These are phyloP conservation scores for Puccinia coronata DNA, from an alignment of 1,284 basidiomycete genomes.

Conservation along the genomic window DNA sequence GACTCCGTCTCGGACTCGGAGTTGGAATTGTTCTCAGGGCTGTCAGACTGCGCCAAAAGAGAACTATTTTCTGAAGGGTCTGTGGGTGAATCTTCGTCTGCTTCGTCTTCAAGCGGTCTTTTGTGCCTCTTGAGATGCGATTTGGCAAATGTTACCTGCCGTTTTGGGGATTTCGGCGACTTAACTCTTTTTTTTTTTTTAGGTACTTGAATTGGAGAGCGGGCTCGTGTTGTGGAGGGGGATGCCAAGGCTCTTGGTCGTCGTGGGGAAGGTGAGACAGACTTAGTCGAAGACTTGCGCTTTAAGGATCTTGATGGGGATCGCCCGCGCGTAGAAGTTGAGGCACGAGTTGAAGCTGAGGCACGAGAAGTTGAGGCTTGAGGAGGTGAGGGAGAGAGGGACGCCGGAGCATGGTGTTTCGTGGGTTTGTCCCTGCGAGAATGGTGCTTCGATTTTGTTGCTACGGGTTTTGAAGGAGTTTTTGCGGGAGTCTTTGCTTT, in stretches of 20 bases:
- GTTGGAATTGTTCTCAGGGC: not conserved
- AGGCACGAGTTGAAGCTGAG: not conserved
- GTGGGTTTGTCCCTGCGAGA: not conserved
- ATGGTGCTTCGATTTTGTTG: no score
- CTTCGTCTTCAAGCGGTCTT: not conserved
- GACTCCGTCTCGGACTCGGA: not conserved
- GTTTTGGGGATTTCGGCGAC: not conserved
- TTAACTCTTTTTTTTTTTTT: not conserved
- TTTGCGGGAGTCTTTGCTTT: not conserved
- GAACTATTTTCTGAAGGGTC: not conserved
- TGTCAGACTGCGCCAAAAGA: not conserved
- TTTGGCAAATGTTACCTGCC: not conserved
- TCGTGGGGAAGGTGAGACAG: not conserved
- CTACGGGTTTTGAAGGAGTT: not conserved
- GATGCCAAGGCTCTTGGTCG: not conserved
- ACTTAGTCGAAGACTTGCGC: not conserved
- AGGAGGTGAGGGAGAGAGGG: not conserved
- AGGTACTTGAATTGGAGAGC: not conserved
- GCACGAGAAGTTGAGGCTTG: not conserved
- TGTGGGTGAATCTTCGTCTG: not conserved
- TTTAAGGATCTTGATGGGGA: constrained; percentile 3
- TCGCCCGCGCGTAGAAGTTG: constrained; percentile 1
- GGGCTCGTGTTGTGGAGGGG: not conserved
- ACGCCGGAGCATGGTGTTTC: not conserved
- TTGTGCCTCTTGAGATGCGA: not conserved